Percentiles rank a stretch among this genome's conserved stretches.
phyloP scores from a whole-genome alignment of 2,329 filamentous ascomycete genomes.

The Trichoderma harzianum region DNA sequence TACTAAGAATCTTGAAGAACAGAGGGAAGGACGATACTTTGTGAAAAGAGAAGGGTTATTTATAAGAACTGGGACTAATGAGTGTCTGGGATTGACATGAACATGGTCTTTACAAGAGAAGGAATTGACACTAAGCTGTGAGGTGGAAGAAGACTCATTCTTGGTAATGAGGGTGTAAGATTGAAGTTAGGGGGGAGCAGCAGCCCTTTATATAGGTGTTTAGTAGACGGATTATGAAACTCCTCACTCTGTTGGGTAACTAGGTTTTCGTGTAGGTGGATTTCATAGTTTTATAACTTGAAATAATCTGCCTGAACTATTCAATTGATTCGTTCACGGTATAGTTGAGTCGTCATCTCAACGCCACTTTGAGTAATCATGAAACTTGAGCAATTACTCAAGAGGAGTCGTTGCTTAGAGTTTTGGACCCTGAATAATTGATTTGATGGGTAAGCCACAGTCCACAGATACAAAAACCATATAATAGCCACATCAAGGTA shows the following conservation, averaged over 20 bases:
- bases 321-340: background rate
- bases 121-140: background rate
- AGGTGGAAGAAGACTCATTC: background rate
- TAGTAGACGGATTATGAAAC: background rate
- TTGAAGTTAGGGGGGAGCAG: background rate
- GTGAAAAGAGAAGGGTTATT: background rate
- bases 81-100: background rate
- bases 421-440: background rate
- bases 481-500: no score
- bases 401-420: background rate
- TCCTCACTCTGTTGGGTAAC: background rate
- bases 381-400: background rate
- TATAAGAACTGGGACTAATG: background rate
- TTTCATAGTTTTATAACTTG: background rate
- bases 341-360: background rate
- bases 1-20: constrained; percentile 39
- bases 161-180: background rate
- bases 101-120: background rate
- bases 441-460: background rate
- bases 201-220: background rate
- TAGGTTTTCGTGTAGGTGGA: background rate
- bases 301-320: background rate
- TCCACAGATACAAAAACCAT: background rate
- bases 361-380: background rate
- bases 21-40: background rate